These are phyloP conservation scores for Annona squamosa DNA, from an alignment of 164 flowering plant genomes.

Conservation along the genomic window DNA sequence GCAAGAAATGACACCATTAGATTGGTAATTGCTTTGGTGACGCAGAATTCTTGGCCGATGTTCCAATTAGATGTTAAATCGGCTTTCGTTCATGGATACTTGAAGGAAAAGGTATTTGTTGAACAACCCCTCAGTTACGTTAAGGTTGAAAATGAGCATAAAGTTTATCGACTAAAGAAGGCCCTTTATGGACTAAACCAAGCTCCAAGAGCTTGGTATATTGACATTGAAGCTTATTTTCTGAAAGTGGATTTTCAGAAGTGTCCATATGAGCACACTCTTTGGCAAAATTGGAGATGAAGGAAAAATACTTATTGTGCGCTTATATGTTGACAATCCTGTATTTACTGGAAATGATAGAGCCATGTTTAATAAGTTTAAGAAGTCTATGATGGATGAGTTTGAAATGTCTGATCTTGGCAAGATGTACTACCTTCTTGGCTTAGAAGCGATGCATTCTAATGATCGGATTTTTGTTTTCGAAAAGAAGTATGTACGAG, in stretches of 20 bases:
- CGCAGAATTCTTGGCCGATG: constrained; percentile 6
- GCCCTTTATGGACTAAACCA: constrained; percentile 9
- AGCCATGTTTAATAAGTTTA: background rate
- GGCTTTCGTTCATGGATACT: constrained; percentile 17
- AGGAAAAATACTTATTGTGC: background rate
- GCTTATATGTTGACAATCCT: constrained; percentile 8
- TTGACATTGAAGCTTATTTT: constrained; percentile 9
- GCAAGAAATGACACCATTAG: constrained; percentile 13
- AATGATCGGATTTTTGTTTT: constrained; percentile 3
- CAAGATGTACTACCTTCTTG: constrained; percentile 9
- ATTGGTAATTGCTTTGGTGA: constrained; percentile 8
- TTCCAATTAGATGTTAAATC: constrained; percentile 11
- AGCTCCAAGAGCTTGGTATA: constrained; percentile 12
- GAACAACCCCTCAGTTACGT: constrained; percentile 13
- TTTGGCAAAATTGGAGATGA: background rate
- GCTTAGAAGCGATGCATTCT: constrained; percentile 9
- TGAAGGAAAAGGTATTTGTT: constrained; percentile 10
- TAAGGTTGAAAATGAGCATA: constrained; percentile 7
- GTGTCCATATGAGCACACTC: constrained; percentile 4
- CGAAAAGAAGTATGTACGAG: constrained; percentile 4
- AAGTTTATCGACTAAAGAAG: constrained; percentile 11
- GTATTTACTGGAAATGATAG: constrained; percentile 9
- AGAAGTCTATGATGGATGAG: constrained; percentile 4
- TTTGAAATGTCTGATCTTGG: constrained; percentile 10
- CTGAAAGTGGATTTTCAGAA: background rate